Evolutionary conservation across 371 early-diverging fungal genomes (phyloP).

Genomic region (Mucor piriformis): DNA sequence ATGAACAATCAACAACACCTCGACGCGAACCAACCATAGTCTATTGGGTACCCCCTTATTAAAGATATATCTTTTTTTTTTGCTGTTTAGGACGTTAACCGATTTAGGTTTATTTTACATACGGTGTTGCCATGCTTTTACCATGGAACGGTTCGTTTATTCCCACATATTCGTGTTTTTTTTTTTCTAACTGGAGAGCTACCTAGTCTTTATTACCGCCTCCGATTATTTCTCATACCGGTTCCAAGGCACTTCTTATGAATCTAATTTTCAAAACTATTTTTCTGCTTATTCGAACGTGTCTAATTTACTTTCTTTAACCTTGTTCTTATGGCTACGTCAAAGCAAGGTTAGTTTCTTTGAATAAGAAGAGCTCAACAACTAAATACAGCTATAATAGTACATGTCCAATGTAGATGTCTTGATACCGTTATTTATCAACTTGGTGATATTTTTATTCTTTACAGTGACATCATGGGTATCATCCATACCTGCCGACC

Average conservation of each 20-base stretch:
- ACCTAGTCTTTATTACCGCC: slow-evolving; percentile 72
- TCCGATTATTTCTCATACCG: slow-evolving; percentile 66
- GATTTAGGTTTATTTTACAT: slow-evolving; percentile 61
- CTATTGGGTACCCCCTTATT: too few species aligned
- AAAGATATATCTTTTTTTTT: too few species aligned
- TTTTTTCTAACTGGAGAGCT: neutral
- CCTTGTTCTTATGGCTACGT: slow-evolving; percentile 53
- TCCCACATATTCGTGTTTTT: too few species aligned
- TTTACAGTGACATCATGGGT: slow-evolving; percentile 25
- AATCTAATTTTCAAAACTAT: slow-evolving; percentile 72
- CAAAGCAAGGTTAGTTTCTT: slow-evolving; percentile 53
- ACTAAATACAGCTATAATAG: neutral
- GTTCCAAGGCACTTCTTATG: slow-evolving; percentile 60
- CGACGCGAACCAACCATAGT: too few species aligned
- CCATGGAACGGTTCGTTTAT: slow-evolving; percentile 75
- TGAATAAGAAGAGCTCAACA: too few species aligned
- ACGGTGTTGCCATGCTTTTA: slow-evolving; percentile 74
- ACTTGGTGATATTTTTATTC: slow-evolving; percentile 31
- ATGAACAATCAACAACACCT: too few species aligned
- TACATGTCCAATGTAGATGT: slow-evolving; percentile 16
- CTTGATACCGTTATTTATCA: slow-evolving; percentile 23
- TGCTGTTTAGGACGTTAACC: too few species aligned
- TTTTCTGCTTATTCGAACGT: slow-evolving; percentile 68
- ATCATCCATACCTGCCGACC: neutral
- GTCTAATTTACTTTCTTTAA: slow-evolving; percentile 58